Evolutionary conservation across 352 stramenopile species (phyloP).

Genomic region (Pythium grandisporangium): DNA sequence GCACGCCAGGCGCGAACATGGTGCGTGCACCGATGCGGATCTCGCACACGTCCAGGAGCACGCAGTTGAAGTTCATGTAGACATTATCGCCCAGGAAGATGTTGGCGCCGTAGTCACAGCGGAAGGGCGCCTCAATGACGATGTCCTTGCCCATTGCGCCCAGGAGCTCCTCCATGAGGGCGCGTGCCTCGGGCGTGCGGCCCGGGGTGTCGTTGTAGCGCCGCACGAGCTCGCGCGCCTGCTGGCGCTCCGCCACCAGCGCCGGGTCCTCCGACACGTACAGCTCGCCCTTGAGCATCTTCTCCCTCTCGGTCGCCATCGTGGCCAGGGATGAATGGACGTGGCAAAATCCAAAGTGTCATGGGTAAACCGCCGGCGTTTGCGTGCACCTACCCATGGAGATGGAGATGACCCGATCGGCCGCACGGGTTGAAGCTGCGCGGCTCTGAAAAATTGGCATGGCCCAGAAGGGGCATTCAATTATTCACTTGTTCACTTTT

Average conservation of each 20-base stretch:
- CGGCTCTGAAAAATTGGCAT: neutral
- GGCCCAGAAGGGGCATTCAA: neutral
- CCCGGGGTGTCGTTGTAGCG: constrained; percentile 29
- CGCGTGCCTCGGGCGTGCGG: constrained; percentile 15
- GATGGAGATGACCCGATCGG: too few species aligned
- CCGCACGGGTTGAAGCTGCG: too few species aligned
- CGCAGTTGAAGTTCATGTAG: constrained; percentile 88
- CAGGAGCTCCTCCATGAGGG: constrained; percentile 26
- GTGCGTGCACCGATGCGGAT: constrained; percentile 72
- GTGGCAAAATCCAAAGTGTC: too few species aligned
- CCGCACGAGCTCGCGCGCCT: constrained; percentile 20
- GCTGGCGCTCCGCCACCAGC: constrained; percentile 28
- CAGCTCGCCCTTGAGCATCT: constrained; percentile 54
- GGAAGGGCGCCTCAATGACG: constrained; percentile 76
- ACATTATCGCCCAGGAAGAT: constrained; percentile 61
- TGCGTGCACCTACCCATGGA: too few species aligned
- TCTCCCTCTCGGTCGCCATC: constrained; percentile 34
- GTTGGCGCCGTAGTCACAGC: constrained; percentile 86
- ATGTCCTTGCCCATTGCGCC: constrained; percentile 28
- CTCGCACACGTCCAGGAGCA: constrained; percentile 71
- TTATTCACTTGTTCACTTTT: neutral
- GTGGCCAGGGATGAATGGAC: neutral
- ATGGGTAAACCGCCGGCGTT: too few species aligned
- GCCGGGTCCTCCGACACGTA: constrained; percentile 29
- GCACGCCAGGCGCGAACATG: constrained; percentile 64